These are phyloP conservation scores for Zygosaccharomyces bisporus DNA, from an alignment of 805 yeast species.

Conservation along the genomic window DNA sequence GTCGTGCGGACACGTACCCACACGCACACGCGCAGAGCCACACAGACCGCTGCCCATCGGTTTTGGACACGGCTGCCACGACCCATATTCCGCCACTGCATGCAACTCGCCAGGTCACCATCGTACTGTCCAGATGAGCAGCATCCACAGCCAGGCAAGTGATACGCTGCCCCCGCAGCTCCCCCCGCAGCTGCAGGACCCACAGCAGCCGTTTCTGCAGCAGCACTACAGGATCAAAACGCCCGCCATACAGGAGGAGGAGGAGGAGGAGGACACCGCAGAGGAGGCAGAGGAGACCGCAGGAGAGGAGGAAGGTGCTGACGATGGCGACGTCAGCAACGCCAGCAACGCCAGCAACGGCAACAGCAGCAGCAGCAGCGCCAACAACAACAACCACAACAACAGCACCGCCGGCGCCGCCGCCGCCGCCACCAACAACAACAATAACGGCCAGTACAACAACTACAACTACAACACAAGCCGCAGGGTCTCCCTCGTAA, in stretches of 20 bases:
- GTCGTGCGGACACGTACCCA: no score
- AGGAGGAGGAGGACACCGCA: slow-evolving; percentile 13
- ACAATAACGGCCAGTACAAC: not conserved
- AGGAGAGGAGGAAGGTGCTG: slow-evolving; percentile 1
- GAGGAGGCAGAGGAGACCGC: not conserved
- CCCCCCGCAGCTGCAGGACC: slow-evolving; percentile 9
- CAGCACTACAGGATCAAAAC: slow-evolving; percentile 13
- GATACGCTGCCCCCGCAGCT: slow-evolving; percentile 12
- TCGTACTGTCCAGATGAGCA: slow-evolving; percentile 20
- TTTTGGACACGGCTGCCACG: not conserved
- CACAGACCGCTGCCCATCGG: no score
- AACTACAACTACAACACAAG: not conserved
- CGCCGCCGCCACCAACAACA: not conserved
- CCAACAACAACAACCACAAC: not conserved
- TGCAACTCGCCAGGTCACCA: not conserved
- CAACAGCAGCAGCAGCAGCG: not conserved
- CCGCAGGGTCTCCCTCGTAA: not conserved
- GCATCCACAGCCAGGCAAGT: slow-evolving; percentile 27
- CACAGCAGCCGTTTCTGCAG: slow-evolving; percentile 7
- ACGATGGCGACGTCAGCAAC: not conserved
- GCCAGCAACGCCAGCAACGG: not conserved
- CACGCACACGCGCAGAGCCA: no score
- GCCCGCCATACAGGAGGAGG: slow-evolving; percentile 22
- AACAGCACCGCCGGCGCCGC: not conserved
- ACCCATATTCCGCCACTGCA: no score